Evolutionary conservation across 306 rosid genomes (phyloP), one percentile per base, ranked within the genome.

Genomic region (Vicia faba): DNA sequence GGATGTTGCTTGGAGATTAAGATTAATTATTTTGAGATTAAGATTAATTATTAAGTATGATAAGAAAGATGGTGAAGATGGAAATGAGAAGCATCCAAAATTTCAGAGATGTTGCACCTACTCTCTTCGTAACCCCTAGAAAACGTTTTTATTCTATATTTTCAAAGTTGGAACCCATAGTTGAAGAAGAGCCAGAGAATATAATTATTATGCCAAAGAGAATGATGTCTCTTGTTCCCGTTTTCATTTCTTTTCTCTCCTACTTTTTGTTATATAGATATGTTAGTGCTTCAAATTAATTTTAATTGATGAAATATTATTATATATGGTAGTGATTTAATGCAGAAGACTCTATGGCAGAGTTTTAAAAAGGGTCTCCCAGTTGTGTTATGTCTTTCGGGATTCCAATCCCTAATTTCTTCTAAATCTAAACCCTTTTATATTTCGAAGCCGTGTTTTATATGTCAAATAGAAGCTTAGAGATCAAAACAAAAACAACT

Each of bases 1-100:
- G 89, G 92, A 89, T 88, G 96, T 77, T 88, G 28, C 80, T 86
- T 18, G 96, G 96, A 19, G 96, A 88, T 84, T n/a, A n/a, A n/a
- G n/a, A n/a, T n/a, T n/a, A n/a, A n/a, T n/a, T n/a, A n/a, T n/a
- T n/a, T n/a, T n/a, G n/a, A n/a, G n/a, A n/a, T n/a, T n/a, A n/a
- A n/a, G n/a, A n/a, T n/a, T n/a, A n/a, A n/a, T n/a, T n/a, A n/a
- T n/a, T n/a, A n/a, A n/a, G n/a, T n/a, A n/a, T 19, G 58, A 4
- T 7, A 56, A 28, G 19, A 18, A 56, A 56, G 39, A 56, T 28
- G 63, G 28, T 75, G 60, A 68, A 75, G 44, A 60, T 53, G 78
- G 73, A 69, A 45, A 60, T 74, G 67, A 82, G 66, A 64, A 3
- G 19, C 56, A 66, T 68, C 56, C 76, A 76, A 25, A 81, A 54